Base-by-base conservation (phyloP, 2,329 filamentous ascomycete genomes). In the Trichoderma sp. region DNA sequence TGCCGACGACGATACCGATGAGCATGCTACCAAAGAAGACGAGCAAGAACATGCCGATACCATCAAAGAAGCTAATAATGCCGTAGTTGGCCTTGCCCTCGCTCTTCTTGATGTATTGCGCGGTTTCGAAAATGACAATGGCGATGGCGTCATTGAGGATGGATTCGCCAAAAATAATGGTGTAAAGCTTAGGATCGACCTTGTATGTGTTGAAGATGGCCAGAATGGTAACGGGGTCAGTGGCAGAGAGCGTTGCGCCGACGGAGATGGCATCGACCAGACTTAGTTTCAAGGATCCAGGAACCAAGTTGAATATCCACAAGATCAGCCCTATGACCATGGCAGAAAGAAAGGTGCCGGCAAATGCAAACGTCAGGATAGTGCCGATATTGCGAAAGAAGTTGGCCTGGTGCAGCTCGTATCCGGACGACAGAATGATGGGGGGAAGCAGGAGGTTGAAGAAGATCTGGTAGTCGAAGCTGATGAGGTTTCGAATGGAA, bases 171-270 rank as follows among this genome's bases (percentile, higher is more conserved):
- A 99, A 99, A 72, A 99, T 99, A 78, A 99, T 90, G 34, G 95
- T 99, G 81, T 99, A 99, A 19, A 99, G 87, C 81, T 98, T 98
- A 3, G 95, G 95, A 75, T 99, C 95, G 74, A 99, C 95, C 81
- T 98, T 98, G 87, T 98, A 99, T 1, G 95, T 92, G 79, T 97
- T 98, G 87, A 99, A 99, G 73, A 99, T 99, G 77, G 95, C 95
- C 64, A 99, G 84, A 74, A 99, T 98, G 0, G 95, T 99, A 68
- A 99, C 94, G 0, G 95, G 95, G 76, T 99, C 95, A 1, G 95
- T 99, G 69, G 95, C 95, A 2, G 95, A 98, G 35, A 99, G 87
- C 0, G 95, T 99, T 53, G 95, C 95, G 74, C 95, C 95, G 52
- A 99, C 93, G 1, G 94, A 96, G 77, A 99, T 95, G 71, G 95